These are phyloP conservation scores for Pharnaceum exiguum DNA, from an alignment of 148 eudicot species.

Conservation along the genomic window DNA sequence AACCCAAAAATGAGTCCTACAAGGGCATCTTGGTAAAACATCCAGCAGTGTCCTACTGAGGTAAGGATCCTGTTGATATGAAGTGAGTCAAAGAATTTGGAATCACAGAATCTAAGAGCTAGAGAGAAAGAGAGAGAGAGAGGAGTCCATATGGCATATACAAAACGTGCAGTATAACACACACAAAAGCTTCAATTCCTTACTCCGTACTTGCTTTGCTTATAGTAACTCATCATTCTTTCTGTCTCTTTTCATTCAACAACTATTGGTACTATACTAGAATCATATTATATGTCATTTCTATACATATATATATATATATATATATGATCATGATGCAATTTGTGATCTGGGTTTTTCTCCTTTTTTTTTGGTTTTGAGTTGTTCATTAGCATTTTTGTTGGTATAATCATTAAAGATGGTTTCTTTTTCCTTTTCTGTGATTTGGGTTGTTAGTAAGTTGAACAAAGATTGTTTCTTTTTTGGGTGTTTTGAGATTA, in stretches of 20 bases:
- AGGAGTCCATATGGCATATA: background rate
- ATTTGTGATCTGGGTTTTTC: slow-evolving; percentile 14
- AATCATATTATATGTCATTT: background rate
- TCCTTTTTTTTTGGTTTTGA: background rate
- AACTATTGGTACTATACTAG: no score
- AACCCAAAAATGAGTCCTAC: background rate
- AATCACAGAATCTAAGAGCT: no score
- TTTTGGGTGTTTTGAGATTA: background rate
- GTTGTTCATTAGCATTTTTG: background rate
- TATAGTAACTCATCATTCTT: background rate
- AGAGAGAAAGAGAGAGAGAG: slow-evolving; percentile 1
- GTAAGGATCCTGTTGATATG: background rate
- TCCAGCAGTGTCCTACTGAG: background rate
- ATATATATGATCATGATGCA: background rate
- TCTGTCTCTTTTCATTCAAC: background rate
- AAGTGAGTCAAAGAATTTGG: background rate
- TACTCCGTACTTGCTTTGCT: background rate
- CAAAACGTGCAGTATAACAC: background rate
- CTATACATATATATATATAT: no score
- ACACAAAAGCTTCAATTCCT: background rate
- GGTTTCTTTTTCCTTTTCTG: no score
- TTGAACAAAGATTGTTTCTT: no score
- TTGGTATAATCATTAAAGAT: no score
- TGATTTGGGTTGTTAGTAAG: no score
- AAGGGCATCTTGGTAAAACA: background rate